Evolutionary conservation across 495 filamentous ascomycete genomes (phyloP), one percentile per base, ranked within the genome.

Genomic region (Wilcoxina mikolae): DNA sequence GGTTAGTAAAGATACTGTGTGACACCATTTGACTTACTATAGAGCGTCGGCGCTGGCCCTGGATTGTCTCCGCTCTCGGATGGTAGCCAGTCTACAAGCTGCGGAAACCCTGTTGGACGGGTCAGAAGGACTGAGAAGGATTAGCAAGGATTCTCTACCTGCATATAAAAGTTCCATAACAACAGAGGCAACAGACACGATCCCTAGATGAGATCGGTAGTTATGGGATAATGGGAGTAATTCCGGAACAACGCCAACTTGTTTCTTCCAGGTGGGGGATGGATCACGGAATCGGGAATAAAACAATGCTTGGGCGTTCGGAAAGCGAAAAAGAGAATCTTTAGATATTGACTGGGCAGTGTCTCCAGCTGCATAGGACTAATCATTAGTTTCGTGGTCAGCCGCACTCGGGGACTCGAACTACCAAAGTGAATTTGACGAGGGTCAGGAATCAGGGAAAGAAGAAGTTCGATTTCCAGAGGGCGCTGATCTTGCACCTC

Each of bases 321-420:
- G 52, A 41, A 73, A 73, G 1, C 70, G 68, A 24, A 72, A 73
- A 1, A 58, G 67, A 0, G 70, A 68, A 18, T 73, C 71, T 26
- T 71, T 68, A 1, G 72, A 72, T 22, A 73, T 73, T 9, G 64
- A 67, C 55, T 74, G 71, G 0, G 71, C 71, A 0, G 69, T 73
- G 43, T 73, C 71, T 0, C 71, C 71, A 7, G 70, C 68, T 38
- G n/a, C 7, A 38, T 38, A 38, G 31, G 7, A 38, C 7, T 38
- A 7, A 38, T 38, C n/a, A 7, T 38, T 38, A n/a, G n/a, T n/a
- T n/a, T n/a, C 31, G n/a, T n/a, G n/a, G n/a, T n/a, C n/a, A n/a
- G n/a, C n/a, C n/a, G n/a, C n/a, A 38, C 31, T 7, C 7, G 31
- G 7, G 31, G n/a, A n/a, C 7, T 7, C 7, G 31, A 38, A 7